These are phyloP conservation scores for Pinus tabuliformis DNA, from an alignment of 75 land plant genomes.

Conservation along the genomic window DNA sequence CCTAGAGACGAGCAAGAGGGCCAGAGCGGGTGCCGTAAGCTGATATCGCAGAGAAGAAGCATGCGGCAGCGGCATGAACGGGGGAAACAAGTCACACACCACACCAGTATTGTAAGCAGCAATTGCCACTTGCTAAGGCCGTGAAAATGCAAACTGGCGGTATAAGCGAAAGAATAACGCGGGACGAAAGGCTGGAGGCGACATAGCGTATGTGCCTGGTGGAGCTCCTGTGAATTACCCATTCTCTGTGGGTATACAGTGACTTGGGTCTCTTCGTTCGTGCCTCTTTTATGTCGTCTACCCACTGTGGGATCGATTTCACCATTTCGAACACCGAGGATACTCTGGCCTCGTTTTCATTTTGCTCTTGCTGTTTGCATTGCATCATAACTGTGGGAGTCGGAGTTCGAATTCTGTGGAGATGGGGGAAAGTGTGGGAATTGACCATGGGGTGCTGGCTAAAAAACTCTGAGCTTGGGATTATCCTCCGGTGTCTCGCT, in stretches of 20 bases:
- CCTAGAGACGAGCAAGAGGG: conserved; percentile 82
- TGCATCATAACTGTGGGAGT: background rate
- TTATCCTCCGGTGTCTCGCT: too few species aligned
- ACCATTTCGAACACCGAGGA: background rate
- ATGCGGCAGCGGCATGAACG: conserved; percentile 49
- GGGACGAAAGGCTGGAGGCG: conserved; percentile 56
- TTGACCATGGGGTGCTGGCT: too few species aligned
- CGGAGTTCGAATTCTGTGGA: background rate
- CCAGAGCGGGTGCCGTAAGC: conserved; percentile 90
- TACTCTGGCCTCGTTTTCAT: too few species aligned
- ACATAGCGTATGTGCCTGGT: conserved; percentile 72
- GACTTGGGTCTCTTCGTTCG: conserved; percentile 48
- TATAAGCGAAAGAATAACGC: conserved; percentile 69
- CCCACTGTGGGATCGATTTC: conserved; percentile 49
- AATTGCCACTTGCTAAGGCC: conserved; percentile 43
- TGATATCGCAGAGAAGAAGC: conserved; percentile 80
- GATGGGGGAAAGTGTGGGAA: background rate
- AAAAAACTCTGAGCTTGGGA: too few species aligned
- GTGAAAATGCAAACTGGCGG: conserved; percentile 81
- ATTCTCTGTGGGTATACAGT: conserved; percentile 63
- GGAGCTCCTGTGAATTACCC: conserved; percentile 79
- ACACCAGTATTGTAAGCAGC: conserved; percentile 68
- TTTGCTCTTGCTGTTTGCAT: background rate
- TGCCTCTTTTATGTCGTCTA: conserved; percentile 62
- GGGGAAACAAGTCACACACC: conserved; percentile 25